Evolutionary conservation across 2,329 filamentous ascomycete genomes (phyloP), one percentile per base, ranked within the genome.

Genomic region (Calonectria leucothoes): DNA sequence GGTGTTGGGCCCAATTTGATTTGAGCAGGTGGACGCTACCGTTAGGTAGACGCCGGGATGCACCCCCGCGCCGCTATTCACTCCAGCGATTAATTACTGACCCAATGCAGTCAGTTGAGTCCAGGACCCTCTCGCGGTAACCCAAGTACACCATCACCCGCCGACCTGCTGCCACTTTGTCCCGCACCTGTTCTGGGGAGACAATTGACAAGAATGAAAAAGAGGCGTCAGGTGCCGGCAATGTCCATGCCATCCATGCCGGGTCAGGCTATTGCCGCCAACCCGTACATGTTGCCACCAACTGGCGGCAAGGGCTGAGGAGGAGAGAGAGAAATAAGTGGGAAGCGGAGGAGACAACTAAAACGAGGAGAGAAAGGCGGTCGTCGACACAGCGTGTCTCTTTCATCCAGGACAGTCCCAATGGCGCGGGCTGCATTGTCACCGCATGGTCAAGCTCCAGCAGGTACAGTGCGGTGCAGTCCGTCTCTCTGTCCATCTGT

Each of bases 161-260:
- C 52, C 45, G 49, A 59, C 66, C 51, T 63, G 55, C 55, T 59
- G 33, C 55, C 55, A 57, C 33, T 59, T 59, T 59, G 55, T 59
- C 55, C 55, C 55, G 55, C 55, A 59, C 55, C n/a, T 37, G 25
- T 27, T 37, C 59, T 17, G 25, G 39, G 59, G 59, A 64, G 59
- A 45, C 35, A 64, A 64, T 42, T 25, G 29, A 64, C 37, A 45
- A 39, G 31, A 66, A 66, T 20, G 42, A 69, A 27, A 37, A 48
- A 63, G 70, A 72, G 70, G 59, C 66, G 57, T 68, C 70, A 72
- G 55, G 55, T 61, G 70, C 27, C 55, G 29, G 29, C 33, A 35
- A 35, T 45, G 49, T 64, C 61, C 65, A 64, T 72, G 67, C 61
- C 63, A 52, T 70, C 67, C 71, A 73, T 73, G 61, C 61, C 67